Evolutionary conservation across 129 eudicot genomes (phyloP).

Genomic region (Mikania micrantha): DNA sequence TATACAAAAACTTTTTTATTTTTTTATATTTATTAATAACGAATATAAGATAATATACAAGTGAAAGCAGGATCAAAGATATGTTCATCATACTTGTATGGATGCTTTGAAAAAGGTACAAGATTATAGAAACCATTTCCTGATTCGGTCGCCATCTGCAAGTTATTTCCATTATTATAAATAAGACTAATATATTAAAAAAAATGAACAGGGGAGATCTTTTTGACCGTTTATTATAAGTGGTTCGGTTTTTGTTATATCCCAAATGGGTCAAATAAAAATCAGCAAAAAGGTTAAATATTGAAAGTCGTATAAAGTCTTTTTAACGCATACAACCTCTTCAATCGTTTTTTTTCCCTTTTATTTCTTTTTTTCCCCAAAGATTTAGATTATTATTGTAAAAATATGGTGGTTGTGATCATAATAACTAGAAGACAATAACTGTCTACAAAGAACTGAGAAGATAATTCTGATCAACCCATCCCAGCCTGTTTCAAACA

Average conservation of each 20-base stretch:
- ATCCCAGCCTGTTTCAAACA: not conserved
- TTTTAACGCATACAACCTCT: not conserved
- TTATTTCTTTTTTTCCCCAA: too few species aligned
- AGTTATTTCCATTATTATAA: constrained; percentile 10
- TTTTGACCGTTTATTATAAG: not conserved
- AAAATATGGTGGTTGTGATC: not conserved
- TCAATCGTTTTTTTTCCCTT: not conserved
- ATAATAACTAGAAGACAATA: not conserved
- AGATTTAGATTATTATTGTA: not conserved
- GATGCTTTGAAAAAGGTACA: constrained; percentile 74
- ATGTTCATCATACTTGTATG: constrained; percentile 50
- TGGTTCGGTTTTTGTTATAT: not conserved
- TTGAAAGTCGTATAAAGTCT: not conserved
- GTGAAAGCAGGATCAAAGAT: not conserved
- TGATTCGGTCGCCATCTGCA: constrained; percentile 52
- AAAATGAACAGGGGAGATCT: not conserved
- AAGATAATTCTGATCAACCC: not conserved
- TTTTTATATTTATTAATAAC: not conserved
- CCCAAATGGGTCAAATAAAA: not conserved
- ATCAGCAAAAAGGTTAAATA: not conserved
- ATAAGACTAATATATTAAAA: not conserved
- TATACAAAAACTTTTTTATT: not conserved
- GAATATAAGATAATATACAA: not conserved
- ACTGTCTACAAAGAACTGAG: not conserved
- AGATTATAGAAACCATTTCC: constrained; percentile 67